Evolutionary conservation across 2,329 filamentous ascomycete genomes (phyloP), one percentile per base, ranked within the genome.

Genomic region (Pleoardoris graminearum): DNA sequence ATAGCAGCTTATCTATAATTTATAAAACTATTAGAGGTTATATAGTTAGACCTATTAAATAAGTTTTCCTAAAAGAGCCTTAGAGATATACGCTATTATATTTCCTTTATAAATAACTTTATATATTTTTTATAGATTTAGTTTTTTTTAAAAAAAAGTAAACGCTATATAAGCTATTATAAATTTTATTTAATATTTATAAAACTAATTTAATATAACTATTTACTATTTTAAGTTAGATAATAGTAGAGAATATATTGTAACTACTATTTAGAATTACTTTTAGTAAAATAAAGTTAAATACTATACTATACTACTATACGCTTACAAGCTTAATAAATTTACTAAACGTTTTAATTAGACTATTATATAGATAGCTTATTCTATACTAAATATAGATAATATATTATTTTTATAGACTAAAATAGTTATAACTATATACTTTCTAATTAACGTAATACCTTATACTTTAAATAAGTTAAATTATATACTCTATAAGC

Each of bases 191-290:
- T 11, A 33, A 25, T 42, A 23, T 12, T 25, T 22, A 16, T 22
- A 12, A 23, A 32, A 1, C 30, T 4, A 25, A 7, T 27, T 17
- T n/a, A 25, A 17, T 12, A 29, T n/a, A 11, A 4, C 7, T 16
- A 16, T 47, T n/a, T 10, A 25, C 14, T 39, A 23, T 11, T 14
- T 54, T 16, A 46, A 47, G 16, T 47, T 21, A 11, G 29, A 51
- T 35, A 54, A 54, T 30, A 14, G 52, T n/a, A 36, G 52, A 17
- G 43, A 54, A 41, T 54, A 54, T 22, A 27, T 33, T 7, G 37
- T 43, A 35, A 14, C 32, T 16, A 12, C 16, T 32, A 11, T 48
- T 11, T 19, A 53, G 17, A 10, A 44, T 7, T 37, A 25, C 30
- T 21, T 48, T 29, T 7, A n/a, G n/a, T 8, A n/a, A 10, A 21